phyloP scores from a whole-genome alignment of 2,329 filamentous ascomycete genomes.

The Penicillium hesseltinei region DNA sequence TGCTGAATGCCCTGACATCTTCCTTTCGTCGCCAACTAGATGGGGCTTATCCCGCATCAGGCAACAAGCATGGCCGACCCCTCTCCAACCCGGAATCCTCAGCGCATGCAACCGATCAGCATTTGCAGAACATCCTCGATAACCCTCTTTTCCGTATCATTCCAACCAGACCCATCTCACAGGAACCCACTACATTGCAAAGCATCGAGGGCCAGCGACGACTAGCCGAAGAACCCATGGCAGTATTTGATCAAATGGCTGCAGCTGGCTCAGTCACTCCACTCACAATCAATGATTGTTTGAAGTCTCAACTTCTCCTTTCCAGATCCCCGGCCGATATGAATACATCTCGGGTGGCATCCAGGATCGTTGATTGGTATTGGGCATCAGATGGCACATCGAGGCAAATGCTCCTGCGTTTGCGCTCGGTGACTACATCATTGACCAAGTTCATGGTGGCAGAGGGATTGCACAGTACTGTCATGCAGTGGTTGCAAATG shows the following conservation, averaged over 20 bases:
- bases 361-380: conserved; percentile 41
- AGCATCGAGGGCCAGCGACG: conserved; percentile 19
- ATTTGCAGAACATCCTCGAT: conserved; percentile 40
- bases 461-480: conserved; percentile 35
- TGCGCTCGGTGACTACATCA: conserved; percentile 21
- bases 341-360: conserved; percentile 35
- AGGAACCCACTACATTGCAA: conserved; percentile 12
- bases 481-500: conserved; percentile 38
- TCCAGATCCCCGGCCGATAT: conserved; percentile 29
- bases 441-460: conserved; percentile 42
- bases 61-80: conserved; percentile 19
- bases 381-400: conserved; percentile 37
- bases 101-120: conserved; percentile 36
- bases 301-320: conserved; percentile 35
- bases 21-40: conserved; percentile 65
- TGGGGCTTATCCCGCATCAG: conserved; percentile 50
- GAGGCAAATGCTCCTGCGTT: conserved; percentile 33
- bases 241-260: conserved; percentile 38
- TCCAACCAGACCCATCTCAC: conserved; percentile 26
- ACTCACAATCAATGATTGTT: conserved; percentile 27
- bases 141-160: conserved; percentile 44
- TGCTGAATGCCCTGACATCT: conserved; percentile 59
- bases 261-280: conserved; percentile 38
- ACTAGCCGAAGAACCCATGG: conserved; percentile 34
- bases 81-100: conserved; percentile 30